A percentile compares a stretch with the other conserved stretches of the same genome.
phyloP scores from a whole-genome alignment of 257 asterid genomes.

The Przewalskia tangutica region DNA sequence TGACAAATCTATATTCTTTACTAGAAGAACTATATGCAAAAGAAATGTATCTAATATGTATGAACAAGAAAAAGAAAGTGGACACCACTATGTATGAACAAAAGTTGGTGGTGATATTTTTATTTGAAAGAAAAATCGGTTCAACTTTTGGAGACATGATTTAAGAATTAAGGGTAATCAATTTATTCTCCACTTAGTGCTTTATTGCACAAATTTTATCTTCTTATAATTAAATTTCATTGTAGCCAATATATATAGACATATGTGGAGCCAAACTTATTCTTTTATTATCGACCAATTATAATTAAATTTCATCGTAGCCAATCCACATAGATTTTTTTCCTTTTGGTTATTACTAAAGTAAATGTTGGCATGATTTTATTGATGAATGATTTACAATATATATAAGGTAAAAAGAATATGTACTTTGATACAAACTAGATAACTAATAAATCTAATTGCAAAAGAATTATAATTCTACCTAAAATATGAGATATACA shows the following conservation, averaged over 20 bases:
- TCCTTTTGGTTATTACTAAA: too few relatives aligned
- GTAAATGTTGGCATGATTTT: too few relatives aligned
- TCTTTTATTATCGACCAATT: too few relatives aligned
- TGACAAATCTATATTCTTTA: neutral
- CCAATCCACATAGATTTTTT: too few relatives aligned
- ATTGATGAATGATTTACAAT: too few relatives aligned
- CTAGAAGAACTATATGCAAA: neutral
- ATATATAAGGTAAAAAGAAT: too few relatives aligned
- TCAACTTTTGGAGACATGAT: slow-evolving; percentile 4
- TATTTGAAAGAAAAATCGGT: neutral
- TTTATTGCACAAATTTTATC: neutral
- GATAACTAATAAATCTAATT: too few relatives aligned
- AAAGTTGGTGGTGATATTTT: neutral
- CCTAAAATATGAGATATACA: too few relatives aligned
- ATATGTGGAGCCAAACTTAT: too few relatives aligned
- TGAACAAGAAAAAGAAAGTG: neutral
- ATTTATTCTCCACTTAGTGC: neutral
- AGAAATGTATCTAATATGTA: neutral
- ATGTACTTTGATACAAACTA: too few relatives aligned
- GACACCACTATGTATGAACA: neutral
- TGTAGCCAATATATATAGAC: neutral
- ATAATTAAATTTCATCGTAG: too few relatives aligned
- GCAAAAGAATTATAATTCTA: too few relatives aligned
- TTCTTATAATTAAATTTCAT: neutral
- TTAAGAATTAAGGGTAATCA: neutral